Evolutionary conservation across 108 stramenopile species (phyloP), one percentile per base, ranked within the genome.

Genomic region (Pseudonitzschia multiseries): DNA sequence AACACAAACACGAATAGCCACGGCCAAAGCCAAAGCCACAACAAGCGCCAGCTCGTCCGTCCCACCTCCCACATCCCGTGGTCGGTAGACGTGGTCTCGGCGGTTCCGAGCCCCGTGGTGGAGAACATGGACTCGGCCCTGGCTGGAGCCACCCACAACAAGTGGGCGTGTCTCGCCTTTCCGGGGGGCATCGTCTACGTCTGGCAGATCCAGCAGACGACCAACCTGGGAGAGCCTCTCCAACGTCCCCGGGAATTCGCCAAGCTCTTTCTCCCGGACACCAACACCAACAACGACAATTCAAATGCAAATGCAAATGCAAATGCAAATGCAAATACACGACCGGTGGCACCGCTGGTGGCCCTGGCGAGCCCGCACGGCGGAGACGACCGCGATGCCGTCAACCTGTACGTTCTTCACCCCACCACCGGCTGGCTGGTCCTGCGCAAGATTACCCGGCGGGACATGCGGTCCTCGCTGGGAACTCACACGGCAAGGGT

Each of bases 1-100:
- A 48, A 10, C 46, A 48, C 46, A 2, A 10, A 1, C 46, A 48
- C 46, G 8, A 48, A 10, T 10, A 42, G 8, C 42, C 42, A 6
- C 42, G 42, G 42, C 42, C n/a, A n/a, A n/a, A 52, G 52, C 52
- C 14, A 17, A 52, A 21, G 54, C 21, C 21, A 33, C 61, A 62
- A 75, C 22, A 62, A 66, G 8, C 69, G 79, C 6, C 73, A 75
- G 66, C 69, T 81, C 17, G 48, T 81, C 20, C 57, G 57, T 9
- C 76, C 81, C 8, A 54, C 44, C 6, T n/a, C 51, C 33, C 72
- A 81, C 53, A 73, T 73, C 53, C 76, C 81, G 26, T 81, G 81
- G 81, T 61, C 50, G 13, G 81, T 75, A 17, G 68, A 76, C 28
- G 70, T 81, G 13, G 70, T 75, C 12, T 77, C 70, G 18, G 59